These are phyloP conservation scores for Tetrahymena borealis DNA, from an alignment of 73 alveolate species.

Conservation along the genomic window DNA sequence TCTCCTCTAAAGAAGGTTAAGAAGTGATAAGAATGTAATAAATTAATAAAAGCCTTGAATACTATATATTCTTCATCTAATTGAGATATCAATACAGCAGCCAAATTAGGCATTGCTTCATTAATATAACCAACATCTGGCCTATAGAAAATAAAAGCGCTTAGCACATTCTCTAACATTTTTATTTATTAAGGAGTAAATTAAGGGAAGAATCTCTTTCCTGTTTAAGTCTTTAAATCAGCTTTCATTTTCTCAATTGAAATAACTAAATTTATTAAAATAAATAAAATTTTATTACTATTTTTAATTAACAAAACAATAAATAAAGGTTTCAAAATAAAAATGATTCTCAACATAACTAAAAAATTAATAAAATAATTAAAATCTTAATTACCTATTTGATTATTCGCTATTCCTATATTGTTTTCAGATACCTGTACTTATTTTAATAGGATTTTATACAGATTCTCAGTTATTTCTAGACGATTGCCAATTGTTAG, in stretches of 20 bases:
- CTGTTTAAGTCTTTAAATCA: neutral
- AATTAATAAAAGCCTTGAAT: constrained; percentile 63
- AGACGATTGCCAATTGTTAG: constrained; percentile 65
- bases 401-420: constrained; percentile 5
- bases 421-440: constrained; percentile 26
- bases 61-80: constrained; percentile 66
- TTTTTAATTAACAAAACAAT: too few relatives aligned
- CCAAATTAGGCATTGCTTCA: constrained; percentile 42
- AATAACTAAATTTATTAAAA: constrained; percentile 7
- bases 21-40: constrained; percentile 66
- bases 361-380: constrained; percentile 13
- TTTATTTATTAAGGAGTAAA: constrained; percentile 6
- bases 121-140: constrained; percentile 82
- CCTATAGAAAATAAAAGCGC: constrained; percentile 67
- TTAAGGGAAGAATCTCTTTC: neutral
- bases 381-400: constrained; percentile 13
- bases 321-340: too few relatives aligned
- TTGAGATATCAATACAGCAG: constrained; percentile 59
- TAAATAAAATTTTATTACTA: constrained; percentile 13
- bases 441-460: constrained; percentile 50
- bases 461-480: constrained; percentile 67
- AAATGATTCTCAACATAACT: too few relatives aligned
- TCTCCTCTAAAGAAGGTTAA: constrained; percentile 64
- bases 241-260: constrained; percentile 16
- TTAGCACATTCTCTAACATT: constrained; percentile 49